Evolutionary conservation across 345 rosid genomes (phyloP), one percentile per base, ranked within the genome.

Genomic region (Balakata baccata): DNA sequence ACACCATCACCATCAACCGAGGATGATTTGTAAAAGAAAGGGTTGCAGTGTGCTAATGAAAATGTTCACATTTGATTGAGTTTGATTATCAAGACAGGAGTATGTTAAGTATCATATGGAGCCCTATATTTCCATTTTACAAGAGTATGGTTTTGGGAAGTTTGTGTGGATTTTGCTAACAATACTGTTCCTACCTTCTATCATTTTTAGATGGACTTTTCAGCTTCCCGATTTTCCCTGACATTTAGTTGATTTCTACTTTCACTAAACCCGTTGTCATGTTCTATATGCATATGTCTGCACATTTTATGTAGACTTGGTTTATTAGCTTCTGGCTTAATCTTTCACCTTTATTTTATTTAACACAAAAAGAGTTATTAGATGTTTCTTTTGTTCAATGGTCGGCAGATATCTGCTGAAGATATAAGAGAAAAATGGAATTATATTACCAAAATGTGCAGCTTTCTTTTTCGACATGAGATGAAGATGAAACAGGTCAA

Each of bases 391-490:
- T 57, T 75, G 47, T 74, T 47, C 64, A 62, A 68, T 72, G 75
- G 60, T 59, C 71, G 65, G 71, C 86, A 95, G 99, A 81, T 86
- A 74, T 89, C 99, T 37, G 67, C 79, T 71, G 97, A 92, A 87
- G 98, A 92, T 73, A 88, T 87, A 73, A 79, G 77, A 69, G 86
- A 83, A 66, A 72, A 80, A 72, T 87, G 82, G 65, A 43, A 89
- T 81, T 91, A 85, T 67, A 76, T 86, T 47, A 96, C 98, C 47
- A 95, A 91, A 83, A 88, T 91, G 90, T 90, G 97, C 74, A 87
- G 86, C 78, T 89, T 95, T 75, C 94, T 95, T 75, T 95, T 91
- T 77, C 94, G 86, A 34, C 97, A 95, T 69, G 99, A 95, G 78
- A 56, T 89, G 78, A 95, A 92, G 84, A 79, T 83, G 75, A 92